Percentiles rank a stretch among this genome's conserved stretches.
phyloP scores from a whole-genome alignment of 2,329 filamentous ascomycete species.

The Ophiostoma sp. region DNA sequence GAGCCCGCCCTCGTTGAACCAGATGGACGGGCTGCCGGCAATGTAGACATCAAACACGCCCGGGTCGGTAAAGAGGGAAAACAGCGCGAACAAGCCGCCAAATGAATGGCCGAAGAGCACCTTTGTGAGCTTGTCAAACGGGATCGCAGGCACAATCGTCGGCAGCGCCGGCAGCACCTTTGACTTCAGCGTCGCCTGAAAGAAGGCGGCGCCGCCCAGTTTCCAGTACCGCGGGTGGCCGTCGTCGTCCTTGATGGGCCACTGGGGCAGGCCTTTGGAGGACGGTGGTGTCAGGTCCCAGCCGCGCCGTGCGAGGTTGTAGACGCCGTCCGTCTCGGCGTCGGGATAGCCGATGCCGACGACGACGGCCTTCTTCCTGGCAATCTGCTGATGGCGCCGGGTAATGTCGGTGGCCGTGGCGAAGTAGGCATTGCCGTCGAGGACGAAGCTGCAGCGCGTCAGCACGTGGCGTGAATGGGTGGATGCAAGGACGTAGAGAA shows the following conservation, averaged over 20 bases:
- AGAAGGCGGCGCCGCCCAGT: background rate
- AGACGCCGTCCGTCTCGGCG: constrained; percentile 14
- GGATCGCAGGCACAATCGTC: constrained; percentile 14
- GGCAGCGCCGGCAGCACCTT: constrained; percentile 14
- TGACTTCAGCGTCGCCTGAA: background rate
- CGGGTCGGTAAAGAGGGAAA: constrained; percentile 23
- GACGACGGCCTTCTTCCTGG: constrained; percentile 17
- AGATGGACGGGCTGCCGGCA: constrained; percentile 23
- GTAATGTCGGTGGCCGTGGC: constrained; percentile 23
- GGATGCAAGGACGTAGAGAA: no score
- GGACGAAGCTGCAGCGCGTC: constrained; percentile 15
- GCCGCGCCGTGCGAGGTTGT: constrained; percentile 7
- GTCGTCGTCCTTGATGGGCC: constrained; percentile 11
- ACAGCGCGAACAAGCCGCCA: constrained; percentile 23
- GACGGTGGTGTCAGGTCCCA: constrained; percentile 22
- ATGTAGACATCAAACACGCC: constrained; percentile 20
- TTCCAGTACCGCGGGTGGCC: background rate
- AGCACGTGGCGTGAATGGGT: background rate
- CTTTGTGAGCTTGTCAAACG: constrained; percentile 14
- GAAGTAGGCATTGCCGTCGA: constrained; percentile 24
- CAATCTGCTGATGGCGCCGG: constrained; percentile 17
- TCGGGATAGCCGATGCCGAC: constrained; percentile 24
- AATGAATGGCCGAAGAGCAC: constrained; percentile 24
- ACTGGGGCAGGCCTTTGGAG: background rate
- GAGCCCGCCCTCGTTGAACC: constrained; percentile 20